Evolutionary conservation across 768 basidiomycete genomes (phyloP), one percentile per base, ranked within the genome.

Genomic region (Guyanaporus albipodus): DNA sequence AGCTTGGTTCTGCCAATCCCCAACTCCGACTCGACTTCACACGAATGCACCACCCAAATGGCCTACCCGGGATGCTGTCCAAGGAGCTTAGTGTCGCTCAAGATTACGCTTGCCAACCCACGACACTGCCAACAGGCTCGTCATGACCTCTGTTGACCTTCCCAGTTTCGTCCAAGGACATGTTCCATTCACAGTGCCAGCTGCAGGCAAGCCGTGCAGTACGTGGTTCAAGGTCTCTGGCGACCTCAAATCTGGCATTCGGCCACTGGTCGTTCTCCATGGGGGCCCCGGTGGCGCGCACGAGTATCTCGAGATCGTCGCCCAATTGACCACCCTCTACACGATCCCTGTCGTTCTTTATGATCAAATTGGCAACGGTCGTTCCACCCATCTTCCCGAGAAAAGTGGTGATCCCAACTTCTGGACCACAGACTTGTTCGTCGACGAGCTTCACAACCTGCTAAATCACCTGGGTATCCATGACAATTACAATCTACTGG

Each of bases 311-410:
- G 61, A 68, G 29, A 49, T 66, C 29, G 52, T 74, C 50, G 58
- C 67, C 31, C 71, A 73, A 36, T 66, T 79, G 37, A 65, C 69
- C 21, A 46, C 49, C 6, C 53, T 59, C 9, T 55, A 66, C 44
- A 38, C 52, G 24, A 76, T 74, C 37, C 77, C 78, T 10, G 67
- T 81, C 53, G 54, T 83, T 32, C 54, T 79, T 37, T 81, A 82
- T 61, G 77, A 79, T 56, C 80, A 82, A 55, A 47, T 82, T 36
- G 80, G 79, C 8, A 70, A 62, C 45, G 78, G 78, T n/a, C 61
- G 62, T 21, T 82, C 79, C 11, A 78, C 78, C 8, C 77, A 79
- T 52, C 66, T 80, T 17, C 73, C 59, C 8, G 74, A 79, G 49
- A 79, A 76, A 53, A 67, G 56, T 6, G 67, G 64, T 12, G 68